Percentiles rank a stretch among this genome's conserved stretches.
Conservation (phyloP, 2,329 filamentous ascomycete genomes). For the Didymella pinodella region DNA sequence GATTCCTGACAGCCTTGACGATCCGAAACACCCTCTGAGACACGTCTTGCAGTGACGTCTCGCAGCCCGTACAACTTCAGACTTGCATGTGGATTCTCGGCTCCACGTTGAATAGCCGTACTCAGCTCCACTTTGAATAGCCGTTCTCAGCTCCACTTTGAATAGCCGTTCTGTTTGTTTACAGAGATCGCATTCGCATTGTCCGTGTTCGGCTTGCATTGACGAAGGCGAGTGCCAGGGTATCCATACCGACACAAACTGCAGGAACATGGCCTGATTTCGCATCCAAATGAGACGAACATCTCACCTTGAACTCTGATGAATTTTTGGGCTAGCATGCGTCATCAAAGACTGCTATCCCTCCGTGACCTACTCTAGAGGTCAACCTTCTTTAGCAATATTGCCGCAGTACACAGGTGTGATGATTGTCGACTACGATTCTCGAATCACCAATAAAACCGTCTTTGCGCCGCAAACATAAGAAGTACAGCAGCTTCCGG, state of each 20-base stretch:
- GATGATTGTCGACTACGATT: too few relatives aligned
- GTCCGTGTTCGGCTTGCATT: neutral
- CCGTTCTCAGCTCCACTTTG: neutral
- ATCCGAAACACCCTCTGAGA: conserved; percentile 42
- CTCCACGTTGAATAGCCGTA: neutral
- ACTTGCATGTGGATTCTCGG: neutral
- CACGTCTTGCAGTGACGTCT: conserved; percentile 31
- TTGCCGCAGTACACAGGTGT: neutral
- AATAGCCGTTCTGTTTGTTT: neutral
- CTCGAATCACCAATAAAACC: neutral
- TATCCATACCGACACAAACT: neutral
- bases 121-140: neutral
- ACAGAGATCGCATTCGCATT: neutral
- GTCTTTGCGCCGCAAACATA: neutral
- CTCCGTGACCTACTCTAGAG: too few relatives aligned
- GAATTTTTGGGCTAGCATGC: too few relatives aligned
- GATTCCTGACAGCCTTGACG: conserved; percentile 6
- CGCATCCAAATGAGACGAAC: neutral
- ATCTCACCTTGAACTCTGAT: too few relatives aligned
- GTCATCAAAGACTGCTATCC: too few relatives aligned
- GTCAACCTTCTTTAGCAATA: neutral
- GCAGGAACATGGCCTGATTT: neutral
- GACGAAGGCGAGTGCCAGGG: neutral
- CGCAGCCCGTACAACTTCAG: conserved; percentile 16
- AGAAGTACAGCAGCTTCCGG: neutral